A percentile compares a stretch with the other conserved stretches of the same genome.
phyloP scores from a whole-genome alignment of 2,329 filamentous ascomycete genomes.

The Epichloe typhina region DNA sequence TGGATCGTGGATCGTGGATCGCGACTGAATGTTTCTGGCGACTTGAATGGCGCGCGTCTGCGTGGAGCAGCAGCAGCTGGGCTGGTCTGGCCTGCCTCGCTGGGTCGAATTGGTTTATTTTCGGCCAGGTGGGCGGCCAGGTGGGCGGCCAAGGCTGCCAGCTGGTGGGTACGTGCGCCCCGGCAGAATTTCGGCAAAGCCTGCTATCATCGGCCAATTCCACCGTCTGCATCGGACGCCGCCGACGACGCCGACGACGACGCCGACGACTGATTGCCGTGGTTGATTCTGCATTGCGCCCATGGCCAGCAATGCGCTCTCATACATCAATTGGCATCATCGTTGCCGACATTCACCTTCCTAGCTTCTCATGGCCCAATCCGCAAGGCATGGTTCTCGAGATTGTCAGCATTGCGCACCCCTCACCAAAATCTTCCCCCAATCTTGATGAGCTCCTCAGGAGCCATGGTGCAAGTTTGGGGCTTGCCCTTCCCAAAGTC shows the following conservation, averaged over 20 bases:
- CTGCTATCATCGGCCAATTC: background rate
- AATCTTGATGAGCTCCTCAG: background rate
- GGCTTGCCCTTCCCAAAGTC: slow-evolving; percentile 59
- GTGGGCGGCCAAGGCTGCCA: background rate
- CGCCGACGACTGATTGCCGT: background rate
- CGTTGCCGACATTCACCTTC: background rate
- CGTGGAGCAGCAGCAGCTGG: background rate
- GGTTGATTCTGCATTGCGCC: background rate
- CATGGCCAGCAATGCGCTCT: background rate
- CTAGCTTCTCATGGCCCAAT: background rate
- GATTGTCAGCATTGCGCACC: background rate
- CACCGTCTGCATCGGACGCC: background rate
- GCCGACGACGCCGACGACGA: too few relatives aligned
- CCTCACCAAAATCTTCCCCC: background rate
- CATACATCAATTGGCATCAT: background rate
- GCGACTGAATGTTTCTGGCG: slow-evolving; percentile 5
- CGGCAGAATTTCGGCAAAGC: background rate
- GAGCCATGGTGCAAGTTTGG: slow-evolving; percentile 8
- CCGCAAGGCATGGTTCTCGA: background rate
- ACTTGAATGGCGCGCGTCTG: slow-evolving; percentile 7
- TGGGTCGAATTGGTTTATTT: slow-evolving; percentile 1
- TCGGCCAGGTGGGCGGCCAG: slow-evolving; percentile 1
- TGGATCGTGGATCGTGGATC: background rate
- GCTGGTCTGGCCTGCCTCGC: background rate
- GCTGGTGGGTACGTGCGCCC: background rate